Evolutionary conservation across 176 grass and related monocot genomes (phyloP), one percentile per base, ranked within the genome.

Genomic region (Dendrocalamus sinicus): DNA sequence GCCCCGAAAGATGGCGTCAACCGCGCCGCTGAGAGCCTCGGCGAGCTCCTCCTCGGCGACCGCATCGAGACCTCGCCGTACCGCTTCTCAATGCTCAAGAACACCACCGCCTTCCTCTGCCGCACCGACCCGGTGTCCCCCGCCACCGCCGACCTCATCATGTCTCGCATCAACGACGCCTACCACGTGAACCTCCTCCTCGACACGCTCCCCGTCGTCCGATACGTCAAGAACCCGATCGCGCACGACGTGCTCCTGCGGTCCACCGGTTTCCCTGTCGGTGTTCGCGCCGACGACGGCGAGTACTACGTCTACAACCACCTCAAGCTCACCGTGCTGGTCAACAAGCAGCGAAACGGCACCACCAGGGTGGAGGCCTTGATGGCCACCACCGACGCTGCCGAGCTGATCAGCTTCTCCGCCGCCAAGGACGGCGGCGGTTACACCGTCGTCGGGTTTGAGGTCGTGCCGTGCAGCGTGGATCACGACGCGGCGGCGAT

Each of bases 1-100:
- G 28, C 26, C 3, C 93, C 88, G 62, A 74, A 35, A 15, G 87
- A 66, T 1, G 93, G 90, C 70, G 81, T 85, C 70, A 72, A 45
- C 37, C 84, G 81, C 14, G 83, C 85, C 55, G 90, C 93, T 40
- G 88, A 94, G 88, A 92, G 80, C 85, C 93, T 88, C 12, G 88
- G 93, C 48, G 93, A 94, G 88, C 90, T 94, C 40, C 93, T 92
- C 82, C 85, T 94, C 69, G 90, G 93, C 19, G 93, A 92, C 70
- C 88, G 88, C 75, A 94, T 94, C 85, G 85, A 92, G 74, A 92
- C 86, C 19, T 94, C 93, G 16, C 90, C 93, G 0, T 94, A 94
- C 69, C 82, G 59, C 57, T 92, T 94, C 70, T 81, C 80, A 62
- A 92, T 92, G 93, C 88, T 90, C 74, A 59, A 48, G 39, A 88